Base-by-base conservation (phyloP, 148 eudicot genomes). In the Rhododendron ovatum region DNA sequence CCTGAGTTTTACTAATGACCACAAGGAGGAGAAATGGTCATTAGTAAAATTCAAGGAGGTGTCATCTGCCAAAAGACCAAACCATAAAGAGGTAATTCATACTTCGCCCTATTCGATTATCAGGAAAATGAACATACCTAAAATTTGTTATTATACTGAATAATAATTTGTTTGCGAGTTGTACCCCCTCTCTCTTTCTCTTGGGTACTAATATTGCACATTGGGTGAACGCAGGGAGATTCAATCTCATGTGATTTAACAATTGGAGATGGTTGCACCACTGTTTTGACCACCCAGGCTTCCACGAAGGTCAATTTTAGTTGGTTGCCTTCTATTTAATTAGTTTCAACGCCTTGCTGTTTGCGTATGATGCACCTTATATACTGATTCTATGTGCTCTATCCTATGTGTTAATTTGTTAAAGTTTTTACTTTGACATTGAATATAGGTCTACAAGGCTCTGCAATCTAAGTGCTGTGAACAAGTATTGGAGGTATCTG, bases 261-360 rank as follows among this genome's bases (percentile, higher is more conserved):
- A 17, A 89, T 97, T 73, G 98, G 93, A 88, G 99, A 95, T 89
- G 93, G 93, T 55, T 97, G 98, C 86, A 94, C 94, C 76, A 88
- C 96, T 37, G 99, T 94, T 81, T 92, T 97, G 90, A 97, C 99
- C 78, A 97, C 99, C 84, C 99, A 95, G 84, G 91, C 99, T 85
- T 95, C 99, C 83, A 97, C 99, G 13, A 97, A 97, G 96, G 99
- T 95, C 37, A 55, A 43, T 61, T 81, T 51, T 71, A 18, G 45
- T 51, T 22, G 35, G 26, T 55, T 83, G 82, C 28, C 51, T 71
- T 80, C 35, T 76, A 8, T 3, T 33, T 78, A 18, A 9, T 20
- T 77, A 33, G 9, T 39, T 65, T 8, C 43, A 33, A 0, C 14
- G 15, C 51, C 51, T 37, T 41, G 8, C 17, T 0, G 2, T 8